Evolutionary conservation across 2,329 filamentous ascomycete genomes (phyloP).

Genomic region (Diplodia intermedia): DNA sequence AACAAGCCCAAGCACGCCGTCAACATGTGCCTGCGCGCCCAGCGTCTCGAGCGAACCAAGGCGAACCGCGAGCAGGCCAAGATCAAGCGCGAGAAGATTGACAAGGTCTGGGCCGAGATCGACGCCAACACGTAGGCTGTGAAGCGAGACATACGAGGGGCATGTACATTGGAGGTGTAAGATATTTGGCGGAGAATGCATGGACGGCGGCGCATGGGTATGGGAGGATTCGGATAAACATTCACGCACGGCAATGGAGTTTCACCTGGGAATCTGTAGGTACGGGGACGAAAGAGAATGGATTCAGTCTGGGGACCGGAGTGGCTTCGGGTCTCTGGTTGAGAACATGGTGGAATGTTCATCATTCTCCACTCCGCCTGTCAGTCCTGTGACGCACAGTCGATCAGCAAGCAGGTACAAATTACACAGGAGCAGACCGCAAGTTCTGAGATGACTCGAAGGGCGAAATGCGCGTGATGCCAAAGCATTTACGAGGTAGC

Average conservation of each 20-base stretch:
- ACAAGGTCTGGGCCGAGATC: slow-evolving; percentile 80
- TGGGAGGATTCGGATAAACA: neutral
- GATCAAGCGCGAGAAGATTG: slow-evolving; percentile 74
- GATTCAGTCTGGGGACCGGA: neutral
- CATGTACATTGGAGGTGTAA: slow-evolving; percentile 4
- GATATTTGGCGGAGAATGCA: slow-evolving; percentile 21
- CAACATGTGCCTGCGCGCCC: slow-evolving; percentile 81
- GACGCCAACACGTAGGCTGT: slow-evolving; percentile 61
- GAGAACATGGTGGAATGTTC: slow-evolving; percentile 5
- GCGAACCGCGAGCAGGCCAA: slow-evolving; percentile 75
- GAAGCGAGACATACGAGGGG: no score
- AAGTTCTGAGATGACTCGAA: neutral
- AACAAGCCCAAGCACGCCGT: slow-evolving; percentile 84
- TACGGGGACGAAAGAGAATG: neutral
- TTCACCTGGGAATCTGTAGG: neutral
- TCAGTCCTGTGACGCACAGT: neutral
- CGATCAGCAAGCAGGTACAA: neutral
- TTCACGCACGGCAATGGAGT: neutral
- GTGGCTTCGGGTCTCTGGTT: neutral
- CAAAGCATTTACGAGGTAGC: neutral
- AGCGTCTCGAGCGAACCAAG: slow-evolving; percentile 78
- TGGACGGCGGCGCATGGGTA: slow-evolving; percentile 9
- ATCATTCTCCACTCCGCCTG: slow-evolving; percentile 2
- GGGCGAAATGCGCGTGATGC: neutral
- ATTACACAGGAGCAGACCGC: neutral